Percentiles rank a stretch among this genome's conserved stretches.
These are phyloP conservation scores for Plasmodium billcollinsi DNA, from an alignment of 169 alveolate genomes.

Conservation along the genomic window DNA sequence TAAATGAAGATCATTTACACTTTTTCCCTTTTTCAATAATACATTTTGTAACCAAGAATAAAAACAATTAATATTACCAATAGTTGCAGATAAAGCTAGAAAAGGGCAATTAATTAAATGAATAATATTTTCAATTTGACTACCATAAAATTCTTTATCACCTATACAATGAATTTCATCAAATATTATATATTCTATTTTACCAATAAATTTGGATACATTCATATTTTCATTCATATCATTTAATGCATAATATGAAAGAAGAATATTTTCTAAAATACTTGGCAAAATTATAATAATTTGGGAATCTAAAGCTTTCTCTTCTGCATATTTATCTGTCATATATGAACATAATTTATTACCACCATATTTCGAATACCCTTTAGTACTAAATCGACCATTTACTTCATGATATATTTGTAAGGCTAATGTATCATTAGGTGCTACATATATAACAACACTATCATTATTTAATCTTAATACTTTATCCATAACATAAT, in stretches of 20 bases:
- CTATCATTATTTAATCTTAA: conserved; percentile 90
- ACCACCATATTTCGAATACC: conserved; percentile 83
- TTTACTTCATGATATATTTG: conserved; percentile 93
- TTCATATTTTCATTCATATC: conserved; percentile 79
- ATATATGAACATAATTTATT: conserved; percentile 79
- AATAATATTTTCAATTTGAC: conserved; percentile 82
- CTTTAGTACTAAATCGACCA: conserved; percentile 92
- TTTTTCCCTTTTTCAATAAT: conserved; percentile 54
- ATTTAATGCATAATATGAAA: conserved; percentile 83
- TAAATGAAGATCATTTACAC: conserved; percentile 82
- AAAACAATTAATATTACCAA: conserved; percentile 90
- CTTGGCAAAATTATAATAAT: conserved; percentile 92
- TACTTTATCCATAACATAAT: conserved; percentile 94
- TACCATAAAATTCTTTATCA: conserved; percentile 83
- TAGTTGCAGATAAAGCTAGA: conserved; percentile 94
- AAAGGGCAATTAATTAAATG: conserved; percentile 93
- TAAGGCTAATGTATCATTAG: conserved; percentile 92
- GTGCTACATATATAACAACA: conserved; percentile 92
- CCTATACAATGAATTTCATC: conserved; percentile 94
- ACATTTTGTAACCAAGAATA: conserved; percentile 88
- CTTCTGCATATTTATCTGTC: conserved; percentile 85
- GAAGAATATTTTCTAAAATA: conserved; percentile 89
- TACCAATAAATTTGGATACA: conserved; percentile 76
- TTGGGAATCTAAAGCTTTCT: conserved; percentile 88
- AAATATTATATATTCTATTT: conserved; percentile 90